A percentile compares a stretch with the other conserved stretches of the same genome.
phyloP scores from a whole-genome alignment of 2,329 filamentous ascomycete species.

The Colletotrichum zoysiae region DNA sequence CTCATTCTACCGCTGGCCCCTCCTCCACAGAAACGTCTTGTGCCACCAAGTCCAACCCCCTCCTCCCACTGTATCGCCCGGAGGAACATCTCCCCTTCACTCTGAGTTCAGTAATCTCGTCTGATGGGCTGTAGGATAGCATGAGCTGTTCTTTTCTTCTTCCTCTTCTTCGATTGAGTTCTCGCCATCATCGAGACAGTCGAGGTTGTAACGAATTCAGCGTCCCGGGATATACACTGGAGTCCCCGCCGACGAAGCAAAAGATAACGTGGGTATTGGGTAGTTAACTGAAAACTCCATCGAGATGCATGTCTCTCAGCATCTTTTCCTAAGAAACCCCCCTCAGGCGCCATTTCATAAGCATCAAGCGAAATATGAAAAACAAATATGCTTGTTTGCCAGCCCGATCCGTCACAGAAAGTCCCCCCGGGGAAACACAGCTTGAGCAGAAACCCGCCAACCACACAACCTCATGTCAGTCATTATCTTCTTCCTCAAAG shows the following conservation, averaged over 20 bases:
- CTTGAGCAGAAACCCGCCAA: neutral
- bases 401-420: neutral
- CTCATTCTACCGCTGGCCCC: neutral
- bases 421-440: neutral
- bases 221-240: neutral
- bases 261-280: slow-evolving; percentile 19
- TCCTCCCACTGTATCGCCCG: neutral
- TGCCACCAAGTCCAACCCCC: neutral
- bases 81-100: neutral
- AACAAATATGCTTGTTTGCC: neutral
- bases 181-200: neutral
- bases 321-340: slow-evolving; percentile 1
- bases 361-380: neutral
- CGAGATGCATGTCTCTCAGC: slow-evolving; percentile 7
- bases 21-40: neutral
- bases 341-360: slow-evolving; percentile 7
- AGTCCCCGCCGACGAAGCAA: neutral
- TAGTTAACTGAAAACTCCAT: slow-evolving; percentile 16
- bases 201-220: too few species aligned
- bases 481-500: slow-evolving; percentile 40
- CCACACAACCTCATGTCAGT: slow-evolving; percentile 28
- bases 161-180: too few species aligned
- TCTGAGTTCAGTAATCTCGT: neutral
- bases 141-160: neutral
- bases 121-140: neutral